Conservation (phyloP, 2,329 filamentous ascomycete genomes). For the Teratosphaeria epicoccoides region DNA sequence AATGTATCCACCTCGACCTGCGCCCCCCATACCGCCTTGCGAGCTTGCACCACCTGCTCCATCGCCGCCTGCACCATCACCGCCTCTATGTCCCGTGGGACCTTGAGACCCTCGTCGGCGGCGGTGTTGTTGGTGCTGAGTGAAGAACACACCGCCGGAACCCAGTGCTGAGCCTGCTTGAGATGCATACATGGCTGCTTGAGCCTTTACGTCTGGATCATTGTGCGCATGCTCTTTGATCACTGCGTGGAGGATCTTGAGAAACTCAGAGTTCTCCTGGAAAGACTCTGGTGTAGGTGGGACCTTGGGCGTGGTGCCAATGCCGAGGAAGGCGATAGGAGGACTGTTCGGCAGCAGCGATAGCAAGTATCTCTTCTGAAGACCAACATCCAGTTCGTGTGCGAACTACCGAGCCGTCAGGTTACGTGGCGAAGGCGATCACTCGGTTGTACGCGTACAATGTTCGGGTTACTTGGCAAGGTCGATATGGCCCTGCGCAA, state of each 20-base stretch:
- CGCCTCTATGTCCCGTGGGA: conserved; percentile 23
- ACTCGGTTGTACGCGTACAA: neutral
- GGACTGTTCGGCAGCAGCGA: conserved; percentile 48
- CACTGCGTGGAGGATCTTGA: conserved; percentile 46
- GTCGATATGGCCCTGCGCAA: conserved; percentile 27
- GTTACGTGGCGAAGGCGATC: neutral
- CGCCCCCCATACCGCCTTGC: conserved; percentile 49
- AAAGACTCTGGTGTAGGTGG: conserved; percentile 48
- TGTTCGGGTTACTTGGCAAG: conserved; percentile 23
- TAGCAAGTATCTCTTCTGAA: conserved; percentile 32
- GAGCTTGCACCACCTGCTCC: conserved; percentile 46
- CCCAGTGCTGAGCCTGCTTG: conserved; percentile 45
- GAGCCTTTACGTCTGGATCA: conserved; percentile 47
- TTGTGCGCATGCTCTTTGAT: conserved; percentile 42
- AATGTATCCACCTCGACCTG: conserved; percentile 50
- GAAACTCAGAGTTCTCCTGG: conserved; percentile 46
- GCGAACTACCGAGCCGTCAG: neutral
- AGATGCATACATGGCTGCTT: conserved; percentile 51
- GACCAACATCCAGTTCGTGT: neutral
- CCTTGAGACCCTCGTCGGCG: conserved; percentile 10
- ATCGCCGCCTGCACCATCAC: conserved; percentile 34
- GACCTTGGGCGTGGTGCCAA: conserved; percentile 44
- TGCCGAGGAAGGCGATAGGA: conserved; percentile 41
- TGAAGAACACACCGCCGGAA: conserved; percentile 40
- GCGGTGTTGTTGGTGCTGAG: conserved; percentile 22